These are phyloP conservation scores for Xylaria sp. DNA, from an alignment of 2,329 filamentous ascomycete species.

Conservation along the genomic window DNA sequence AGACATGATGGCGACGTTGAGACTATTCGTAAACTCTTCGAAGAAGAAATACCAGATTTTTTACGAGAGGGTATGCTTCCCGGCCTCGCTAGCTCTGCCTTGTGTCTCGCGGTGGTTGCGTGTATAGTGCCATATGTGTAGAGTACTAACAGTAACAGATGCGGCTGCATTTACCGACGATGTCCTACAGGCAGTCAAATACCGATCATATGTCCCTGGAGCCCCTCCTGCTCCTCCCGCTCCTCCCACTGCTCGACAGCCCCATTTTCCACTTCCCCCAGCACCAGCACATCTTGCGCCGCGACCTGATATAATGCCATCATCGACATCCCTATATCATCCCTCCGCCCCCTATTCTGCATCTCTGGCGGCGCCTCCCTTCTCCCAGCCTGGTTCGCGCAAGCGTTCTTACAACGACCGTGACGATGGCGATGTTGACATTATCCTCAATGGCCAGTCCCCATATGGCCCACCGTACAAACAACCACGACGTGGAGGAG, in stretches of 20 bases:
- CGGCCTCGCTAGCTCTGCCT: constrained; percentile 15
- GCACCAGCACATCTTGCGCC: constrained; percentile 33
- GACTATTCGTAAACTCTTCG: constrained; percentile 73
- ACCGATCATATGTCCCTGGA: constrained; percentile 69
- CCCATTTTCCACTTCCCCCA: constrained; percentile 26
- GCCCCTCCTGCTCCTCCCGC: constrained; percentile 56
- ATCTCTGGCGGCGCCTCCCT: constrained; percentile 26
- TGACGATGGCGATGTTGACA: constrained; percentile 55
- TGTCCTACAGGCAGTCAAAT: constrained; percentile 72
- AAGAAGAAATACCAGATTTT: constrained; percentile 79
- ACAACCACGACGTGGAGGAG: constrained; percentile 66
- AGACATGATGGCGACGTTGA: constrained; percentile 73
- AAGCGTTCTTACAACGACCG: constrained; percentile 69
- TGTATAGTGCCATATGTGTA: not conserved
- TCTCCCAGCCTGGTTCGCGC: constrained; percentile 47
- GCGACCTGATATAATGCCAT: constrained; percentile 33
- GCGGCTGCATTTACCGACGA: constrained; percentile 74
- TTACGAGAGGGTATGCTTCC: constrained; percentile 68
- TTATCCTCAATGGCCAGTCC: constrained; percentile 44
- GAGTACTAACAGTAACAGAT: constrained; percentile 53
- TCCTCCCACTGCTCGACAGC: constrained; percentile 29
- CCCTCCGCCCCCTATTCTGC: constrained; percentile 34
- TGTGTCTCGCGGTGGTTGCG: constrained; percentile 3
- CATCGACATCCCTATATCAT: constrained; percentile 28
- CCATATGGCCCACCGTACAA: constrained; percentile 61